Conservation (phyloP, 192 early-diverging fungal species). For the Coemansia sp. region DNA sequence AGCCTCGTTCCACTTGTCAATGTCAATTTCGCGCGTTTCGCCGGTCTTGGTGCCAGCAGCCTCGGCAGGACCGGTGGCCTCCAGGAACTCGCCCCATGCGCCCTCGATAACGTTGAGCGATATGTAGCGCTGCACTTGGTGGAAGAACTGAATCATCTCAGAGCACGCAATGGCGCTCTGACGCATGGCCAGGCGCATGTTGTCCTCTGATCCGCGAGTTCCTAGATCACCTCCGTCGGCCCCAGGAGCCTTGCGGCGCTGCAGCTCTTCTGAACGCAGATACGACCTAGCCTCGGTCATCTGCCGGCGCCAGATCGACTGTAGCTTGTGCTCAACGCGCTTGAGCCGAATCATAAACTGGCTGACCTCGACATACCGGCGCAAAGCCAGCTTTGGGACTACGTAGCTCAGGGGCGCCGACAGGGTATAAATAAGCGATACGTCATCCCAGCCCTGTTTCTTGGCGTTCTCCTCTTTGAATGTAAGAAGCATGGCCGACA, state of each 20-base stretch:
- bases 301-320: constrained; percentile 73
- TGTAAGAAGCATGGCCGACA: constrained; percentile 53
- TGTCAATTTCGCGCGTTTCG: constrained; percentile 65
- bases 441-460: constrained; percentile 90
- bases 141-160: constrained; percentile 93
- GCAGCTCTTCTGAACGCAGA: constrained; percentile 26
- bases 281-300: constrained; percentile 62
- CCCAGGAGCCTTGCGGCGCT: constrained; percentile 23
- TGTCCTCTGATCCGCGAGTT: not conserved
- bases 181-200: constrained; percentile 64
- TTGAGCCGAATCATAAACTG: constrained; percentile 90
- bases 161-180: constrained; percentile 65
- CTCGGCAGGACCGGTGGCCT: constrained; percentile 6
- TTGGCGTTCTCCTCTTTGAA: constrained; percentile 53
- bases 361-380: constrained; percentile 79
- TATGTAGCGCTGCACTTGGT: constrained; percentile 92
- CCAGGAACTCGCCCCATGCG: constrained; percentile 80
- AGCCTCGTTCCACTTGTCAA: constrained; percentile 80
- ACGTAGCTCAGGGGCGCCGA: constrained; percentile 84
- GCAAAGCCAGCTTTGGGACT: constrained; percentile 70
- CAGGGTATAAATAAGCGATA: constrained; percentile 85
- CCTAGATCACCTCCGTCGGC: not conserved
- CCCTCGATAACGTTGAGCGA: constrained; percentile 91
- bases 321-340: constrained; percentile 78
- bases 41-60: constrained; percentile 17